A percentile compares a stretch with the other conserved stretches of the same genome.
phyloP scores from a whole-genome alignment of 805 yeast species.

The Pichia thaimueangensis region DNA sequence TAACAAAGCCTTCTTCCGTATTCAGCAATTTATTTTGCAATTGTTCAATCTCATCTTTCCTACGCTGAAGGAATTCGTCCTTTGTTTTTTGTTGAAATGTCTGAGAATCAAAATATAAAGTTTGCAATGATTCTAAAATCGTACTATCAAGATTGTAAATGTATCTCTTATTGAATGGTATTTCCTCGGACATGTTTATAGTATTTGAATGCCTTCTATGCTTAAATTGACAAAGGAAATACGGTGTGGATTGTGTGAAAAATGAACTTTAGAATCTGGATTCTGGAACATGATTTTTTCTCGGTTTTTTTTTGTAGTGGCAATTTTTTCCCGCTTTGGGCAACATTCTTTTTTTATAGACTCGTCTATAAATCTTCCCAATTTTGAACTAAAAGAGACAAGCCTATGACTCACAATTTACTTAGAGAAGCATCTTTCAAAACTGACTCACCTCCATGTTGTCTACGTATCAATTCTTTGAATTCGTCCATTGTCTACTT shows the following conservation, averaged over 20 bases:
- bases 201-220: too few species aligned
- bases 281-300: too few species aligned
- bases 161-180: slow-evolving; percentile 35
- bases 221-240: too few species aligned
- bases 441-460: slow-evolving; percentile 77
- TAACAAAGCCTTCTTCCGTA: not conserved
- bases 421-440: slow-evolving; percentile 28
- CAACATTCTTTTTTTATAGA: too few species aligned
- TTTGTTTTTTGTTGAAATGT: slow-evolving; percentile 31
- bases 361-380: not conserved
- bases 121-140: slow-evolving; percentile 40
- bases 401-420: slow-evolving; percentile 5
- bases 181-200: slow-evolving; percentile 10
- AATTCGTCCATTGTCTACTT: slow-evolving; percentile 45
- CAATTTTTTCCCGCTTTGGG: not conserved
- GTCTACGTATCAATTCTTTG: slow-evolving; percentile 52
- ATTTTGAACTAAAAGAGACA: not conserved
- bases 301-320: too few species aligned
- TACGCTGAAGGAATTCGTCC: slow-evolving; percentile 16
- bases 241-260: too few species aligned
- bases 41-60: slow-evolving; percentile 12
- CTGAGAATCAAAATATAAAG: slow-evolving; percentile 49
- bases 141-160: slow-evolving; percentile 39
- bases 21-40: too few species aligned
- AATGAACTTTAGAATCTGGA: too few species aligned